These are phyloP conservation scores for Yarrowia sp. DNA, from an alignment of 805 yeast genomes.

Conservation along the genomic window DNA sequence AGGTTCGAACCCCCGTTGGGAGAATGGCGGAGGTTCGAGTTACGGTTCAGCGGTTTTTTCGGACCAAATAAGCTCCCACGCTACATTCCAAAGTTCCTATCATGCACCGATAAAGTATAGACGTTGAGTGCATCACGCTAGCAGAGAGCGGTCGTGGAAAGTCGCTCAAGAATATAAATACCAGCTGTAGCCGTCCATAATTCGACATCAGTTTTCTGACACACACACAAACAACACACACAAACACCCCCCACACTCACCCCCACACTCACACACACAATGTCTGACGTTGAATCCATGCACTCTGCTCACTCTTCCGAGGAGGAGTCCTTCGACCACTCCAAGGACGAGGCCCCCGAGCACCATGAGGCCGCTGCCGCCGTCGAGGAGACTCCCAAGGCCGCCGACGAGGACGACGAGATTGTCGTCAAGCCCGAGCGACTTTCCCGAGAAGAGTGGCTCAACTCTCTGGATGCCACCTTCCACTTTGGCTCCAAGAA, in stretches of 20 bases:
- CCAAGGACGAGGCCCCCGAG: conserved; percentile 14
- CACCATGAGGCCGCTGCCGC: conserved; percentile 27
- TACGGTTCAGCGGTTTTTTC: no score
- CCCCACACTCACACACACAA: not conserved
- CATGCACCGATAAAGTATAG: conserved; percentile 37
- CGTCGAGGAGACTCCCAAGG: conserved; percentile 9
- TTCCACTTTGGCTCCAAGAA: conserved; percentile 32
- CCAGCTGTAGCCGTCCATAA: not conserved
- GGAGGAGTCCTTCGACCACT: conserved; percentile 15
- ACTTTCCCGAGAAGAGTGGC: conserved; percentile 18
- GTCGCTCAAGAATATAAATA: conserved; percentile 16
- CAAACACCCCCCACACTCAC: not conserved
- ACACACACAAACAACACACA: conserved; percentile 3
- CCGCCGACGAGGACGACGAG: conserved; percentile 7
- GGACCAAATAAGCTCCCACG: no score
- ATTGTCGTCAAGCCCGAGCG: conserved; percentile 22
- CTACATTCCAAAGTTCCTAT: conserved; percentile 5
- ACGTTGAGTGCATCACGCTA: conserved; percentile 16
- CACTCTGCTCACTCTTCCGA: conserved; percentile 29
- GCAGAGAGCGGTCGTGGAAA: not conserved
- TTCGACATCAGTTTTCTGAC: conserved; percentile 19
- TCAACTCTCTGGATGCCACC: conserved; percentile 10
- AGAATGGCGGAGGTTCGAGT: no score
- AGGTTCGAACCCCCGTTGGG: no score
- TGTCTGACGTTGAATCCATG: conserved; percentile 32